Percentiles rank a stretch among this genome's conserved stretches.
Conservation (phyloP, 2,329 filamentous ascomycete genomes). For the Aphanocladium album region DNA sequence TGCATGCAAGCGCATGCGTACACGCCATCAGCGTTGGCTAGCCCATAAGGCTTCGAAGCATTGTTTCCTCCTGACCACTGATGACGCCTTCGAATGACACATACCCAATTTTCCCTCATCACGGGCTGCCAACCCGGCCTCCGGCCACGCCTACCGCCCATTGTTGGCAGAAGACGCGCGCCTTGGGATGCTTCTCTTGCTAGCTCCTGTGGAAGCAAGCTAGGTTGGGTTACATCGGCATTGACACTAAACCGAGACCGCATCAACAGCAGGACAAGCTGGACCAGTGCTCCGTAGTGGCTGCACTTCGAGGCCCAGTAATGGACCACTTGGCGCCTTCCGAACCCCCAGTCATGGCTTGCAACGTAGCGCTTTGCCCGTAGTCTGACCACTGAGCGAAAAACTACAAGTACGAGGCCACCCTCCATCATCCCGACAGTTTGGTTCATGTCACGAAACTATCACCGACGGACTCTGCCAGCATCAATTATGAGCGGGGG, state of each 20-base stretch:
- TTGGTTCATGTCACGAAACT: slow-evolving; percentile 7
- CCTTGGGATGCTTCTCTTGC: neutral
- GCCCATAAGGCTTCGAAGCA: neutral
- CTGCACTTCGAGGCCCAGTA: neutral
- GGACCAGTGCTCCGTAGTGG: neutral
- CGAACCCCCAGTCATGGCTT: slow-evolving; percentile 1
- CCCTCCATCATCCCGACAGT: slow-evolving; percentile 14
- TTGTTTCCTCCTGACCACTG: neutral
- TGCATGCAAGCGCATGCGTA: neutral
- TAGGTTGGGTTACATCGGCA: slow-evolving; percentile 5
- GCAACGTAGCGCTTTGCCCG: slow-evolving; percentile 8
- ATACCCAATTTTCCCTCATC: neutral
- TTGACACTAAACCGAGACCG: neutral
- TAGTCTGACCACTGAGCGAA: neutral
- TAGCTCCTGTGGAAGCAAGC: neutral
- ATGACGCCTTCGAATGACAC: neutral
- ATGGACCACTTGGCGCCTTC: neutral
- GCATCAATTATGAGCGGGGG: neutral
- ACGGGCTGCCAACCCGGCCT: neutral
- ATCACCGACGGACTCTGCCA: slow-evolving; percentile 6
- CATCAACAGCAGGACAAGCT: slow-evolving; percentile 1
- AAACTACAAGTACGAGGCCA: slow-evolving; percentile 12
- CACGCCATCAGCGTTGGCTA: neutral
- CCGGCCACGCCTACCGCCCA: neutral
- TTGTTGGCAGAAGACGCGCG: neutral